Evolutionary conservation across 75 land plant genomes (phyloP), one percentile per base, ranked within the genome.

Genomic region (Pinus taeda): DNA sequence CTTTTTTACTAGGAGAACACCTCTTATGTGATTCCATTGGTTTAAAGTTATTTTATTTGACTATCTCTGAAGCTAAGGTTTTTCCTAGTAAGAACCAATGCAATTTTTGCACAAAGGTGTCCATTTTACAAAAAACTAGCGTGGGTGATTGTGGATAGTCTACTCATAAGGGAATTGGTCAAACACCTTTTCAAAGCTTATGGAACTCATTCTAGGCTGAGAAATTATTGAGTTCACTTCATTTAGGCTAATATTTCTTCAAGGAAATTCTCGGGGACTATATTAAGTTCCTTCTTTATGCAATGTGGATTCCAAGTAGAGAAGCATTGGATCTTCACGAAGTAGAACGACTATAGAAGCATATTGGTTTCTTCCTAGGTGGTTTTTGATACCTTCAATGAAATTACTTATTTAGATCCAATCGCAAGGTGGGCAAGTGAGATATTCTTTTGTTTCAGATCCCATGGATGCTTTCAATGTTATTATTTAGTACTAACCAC

Each of bases 381-480:
- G 6, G 90, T 91, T 74, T 91, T 90, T 8, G 93, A 91, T 61
- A 86, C 93, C 12, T 74, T 49, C 57, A 88, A 76, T 66, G 81
- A 90, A 49, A 86, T 88, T 78, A 91, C 93, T 0, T 91, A 90
- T 30, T 88, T 91, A 57, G 93, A 91, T 83, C 93, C 93, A 11
- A 88, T 85, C 15, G 90, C 93, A n/a, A 91, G 90, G 74, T 60
- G 80, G 39, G 93, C 88, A n/a, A 75, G 82, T 77, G 37, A 3
- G 37, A n/a, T n/a, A n/a, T 36, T 2, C 3, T 36, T 36, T 36
- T 37, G 72, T 2, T 15, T 53, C 42, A 3, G 56, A 1, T 0
- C 2, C 37, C 37, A n/a, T 59, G 20, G 5, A 63, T 17, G 5
- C 4, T 73, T 53, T 53, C 30, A 4, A 20, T 53, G 22, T n/a